Percentiles rank a stretch among this genome's conserved stretches.
Conservation (phyloP, 2,329 filamentous ascomycete species). For the Fusarium sp. region DNA sequence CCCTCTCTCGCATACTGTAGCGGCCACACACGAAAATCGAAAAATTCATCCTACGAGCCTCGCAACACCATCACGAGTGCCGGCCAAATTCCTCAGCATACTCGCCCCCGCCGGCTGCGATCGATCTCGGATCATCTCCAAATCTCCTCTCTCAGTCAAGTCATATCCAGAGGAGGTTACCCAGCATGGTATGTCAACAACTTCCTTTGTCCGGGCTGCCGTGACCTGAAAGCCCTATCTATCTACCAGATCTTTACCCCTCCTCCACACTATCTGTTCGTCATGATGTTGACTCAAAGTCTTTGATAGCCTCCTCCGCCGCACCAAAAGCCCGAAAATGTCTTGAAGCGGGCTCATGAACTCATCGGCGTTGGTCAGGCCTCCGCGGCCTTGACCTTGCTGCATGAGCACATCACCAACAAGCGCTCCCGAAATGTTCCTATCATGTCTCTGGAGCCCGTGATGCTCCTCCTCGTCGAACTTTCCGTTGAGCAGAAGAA, state of each 20-base stretch:
- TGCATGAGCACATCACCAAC: constrained; percentile 99
- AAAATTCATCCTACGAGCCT: constrained; percentile 55
- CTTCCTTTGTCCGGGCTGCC: constrained; percentile 29
- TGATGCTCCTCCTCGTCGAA: constrained; percentile 98
- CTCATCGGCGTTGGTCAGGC: constrained; percentile 97
- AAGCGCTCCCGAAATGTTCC: constrained; percentile 98
- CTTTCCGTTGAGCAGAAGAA: constrained; percentile 97
- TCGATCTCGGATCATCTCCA: constrained; percentile 52
- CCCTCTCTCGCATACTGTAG: constrained; percentile 55
- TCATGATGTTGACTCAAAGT: constrained; percentile 45
- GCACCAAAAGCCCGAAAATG: constrained; percentile 98
- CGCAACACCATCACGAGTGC: constrained; percentile 54
- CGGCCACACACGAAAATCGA: constrained; percentile 60
- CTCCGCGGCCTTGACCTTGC: constrained; percentile 88
- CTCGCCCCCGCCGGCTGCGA: constrained; percentile 52
- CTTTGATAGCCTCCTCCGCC: constrained; percentile 84
- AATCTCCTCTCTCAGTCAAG: constrained; percentile 54
- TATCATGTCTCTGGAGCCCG: constrained; percentile 94
- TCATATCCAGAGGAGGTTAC: constrained; percentile 61
- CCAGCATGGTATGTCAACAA: constrained; percentile 59
- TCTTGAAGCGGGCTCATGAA: constrained; percentile 97
- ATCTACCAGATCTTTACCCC: constrained; percentile 40
- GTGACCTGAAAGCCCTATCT: constrained; percentile 29
- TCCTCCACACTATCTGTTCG: constrained; percentile 41
- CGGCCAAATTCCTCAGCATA: constrained; percentile 52